Evolutionary conservation across 805 yeast species (phyloP), one percentile per base, ranked within the genome.

Genomic region (Ogataea thermomethanolica): DNA sequence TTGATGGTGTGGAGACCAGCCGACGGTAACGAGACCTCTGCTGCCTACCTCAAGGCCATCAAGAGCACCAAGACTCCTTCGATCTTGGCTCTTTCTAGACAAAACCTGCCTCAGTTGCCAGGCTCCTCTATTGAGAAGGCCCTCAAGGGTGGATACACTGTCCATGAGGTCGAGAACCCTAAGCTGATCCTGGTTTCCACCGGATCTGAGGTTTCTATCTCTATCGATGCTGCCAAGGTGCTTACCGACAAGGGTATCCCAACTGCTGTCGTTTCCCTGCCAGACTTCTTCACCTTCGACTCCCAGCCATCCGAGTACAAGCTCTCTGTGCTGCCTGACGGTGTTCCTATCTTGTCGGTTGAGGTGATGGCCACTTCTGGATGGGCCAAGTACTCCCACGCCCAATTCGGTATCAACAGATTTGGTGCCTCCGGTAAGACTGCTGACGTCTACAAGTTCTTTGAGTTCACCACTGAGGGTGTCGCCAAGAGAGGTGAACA

Each of bases 361-460:
- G 99, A 93, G 79, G 98, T 89, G 38, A 74, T 88, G 80, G 69
- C 95, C 42, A 80, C 96, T 39, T 72, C 76, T 56, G 96, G 96
- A 44, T 93, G 99, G 99, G 73, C 82, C 58, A 85, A 81, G 69
- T 93, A 89, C 75, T 79, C 97, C 45, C 99, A 93, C 73, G 95
- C 85, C 74, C 95, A 89, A 68, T 87, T 91, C 59, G 96, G 97
- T 70, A 75, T 93, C 62, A 80, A 88, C 79, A 80, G 87, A 73
- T 93, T 93, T 64, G 99, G 99, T 78, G 93, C 90, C 48, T 89
- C 97, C 46, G 99, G 95, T 65, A 84, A 86, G 66, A 93, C 83
- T 62, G 67, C 70, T 44, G 87, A 84, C 49, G 76, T 91, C 48
- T 93, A 81, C 82, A 78, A 86, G 69, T 71, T 61, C 73, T 86